phyloP scores from a whole-genome alignment of 2,329 filamentous ascomycete species.

The Westerdykella ornata region DNA sequence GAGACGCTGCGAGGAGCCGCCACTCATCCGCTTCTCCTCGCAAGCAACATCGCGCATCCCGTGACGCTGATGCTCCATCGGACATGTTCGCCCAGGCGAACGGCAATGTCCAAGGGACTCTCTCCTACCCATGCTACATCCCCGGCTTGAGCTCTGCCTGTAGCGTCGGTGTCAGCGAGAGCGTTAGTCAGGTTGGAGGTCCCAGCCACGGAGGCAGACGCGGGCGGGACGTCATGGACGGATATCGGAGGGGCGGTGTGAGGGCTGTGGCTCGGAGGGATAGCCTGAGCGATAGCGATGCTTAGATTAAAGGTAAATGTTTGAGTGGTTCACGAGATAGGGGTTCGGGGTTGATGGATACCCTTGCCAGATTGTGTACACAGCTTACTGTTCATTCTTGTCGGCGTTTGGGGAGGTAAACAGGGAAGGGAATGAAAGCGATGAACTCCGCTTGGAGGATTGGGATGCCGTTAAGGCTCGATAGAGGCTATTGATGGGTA shows the following conservation, averaged over 20 bases:
- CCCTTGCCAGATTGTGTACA: neutral
- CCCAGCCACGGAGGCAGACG: constrained; percentile 30
- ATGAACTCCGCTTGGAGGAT: too few relatives aligned
- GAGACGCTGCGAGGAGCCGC: constrained; percentile 21
- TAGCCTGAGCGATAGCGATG: constrained; percentile 50
- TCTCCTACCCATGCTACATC: constrained; percentile 52
- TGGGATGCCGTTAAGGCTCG: neutral
- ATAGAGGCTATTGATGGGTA: neutral
- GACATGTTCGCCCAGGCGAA: constrained; percentile 38
- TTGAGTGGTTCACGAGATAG: neutral
- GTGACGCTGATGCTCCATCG: constrained; percentile 14
- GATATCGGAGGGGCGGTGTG: constrained; percentile 38
- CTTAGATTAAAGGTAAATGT: constrained; percentile 1
- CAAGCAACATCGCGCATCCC: constrained; percentile 30
- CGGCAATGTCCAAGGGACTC: constrained; percentile 43
- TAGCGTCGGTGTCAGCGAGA: constrained; percentile 33
- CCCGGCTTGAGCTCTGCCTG: constrained; percentile 44
- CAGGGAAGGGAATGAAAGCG: too few relatives aligned
- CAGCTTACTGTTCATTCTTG: neutral
- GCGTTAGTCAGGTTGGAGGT: constrained; percentile 37
- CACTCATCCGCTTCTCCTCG: constrained; percentile 30
- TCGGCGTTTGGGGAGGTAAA: neutral
- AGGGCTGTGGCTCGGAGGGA: constrained; percentile 42
- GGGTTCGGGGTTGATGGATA: neutral
- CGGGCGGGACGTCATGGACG: constrained; percentile 40